Percentiles rank a stretch among this genome's conserved stretches.
Conservation (phyloP, 495 filamentous ascomycete genomes). For the Penicillium robsamsonii region DNA sequence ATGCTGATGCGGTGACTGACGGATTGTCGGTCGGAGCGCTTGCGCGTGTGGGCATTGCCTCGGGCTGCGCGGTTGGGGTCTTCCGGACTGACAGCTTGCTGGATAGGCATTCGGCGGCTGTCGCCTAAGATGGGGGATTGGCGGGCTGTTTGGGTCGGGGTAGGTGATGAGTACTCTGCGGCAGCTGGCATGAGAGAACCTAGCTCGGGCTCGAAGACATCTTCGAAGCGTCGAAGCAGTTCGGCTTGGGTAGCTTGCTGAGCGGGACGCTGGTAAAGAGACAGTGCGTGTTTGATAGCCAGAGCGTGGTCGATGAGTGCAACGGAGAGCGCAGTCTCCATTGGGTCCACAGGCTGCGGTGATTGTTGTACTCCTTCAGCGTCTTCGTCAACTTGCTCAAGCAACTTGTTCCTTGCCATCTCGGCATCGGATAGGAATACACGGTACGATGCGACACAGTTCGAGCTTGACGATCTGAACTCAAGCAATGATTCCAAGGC, state of each 20-base stretch:
- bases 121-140: constrained; percentile 27
- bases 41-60: constrained; percentile 31
- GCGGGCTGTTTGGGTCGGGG: constrained; percentile 23
- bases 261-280: constrained; percentile 59
- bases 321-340: constrained; percentile 81
- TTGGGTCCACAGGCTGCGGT: constrained; percentile 51
- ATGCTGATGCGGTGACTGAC: constrained; percentile 49
- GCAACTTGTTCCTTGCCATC: constrained; percentile 39
- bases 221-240: constrained; percentile 48
- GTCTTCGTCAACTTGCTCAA: constrained; percentile 49
- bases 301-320: constrained; percentile 88
- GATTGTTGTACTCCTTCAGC: constrained; percentile 48
- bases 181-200: constrained; percentile 29
- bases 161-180: constrained; percentile 25
- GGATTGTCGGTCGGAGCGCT: constrained; percentile 39
- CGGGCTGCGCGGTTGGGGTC: constrained; percentile 37
- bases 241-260: constrained; percentile 59
- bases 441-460: constrained; percentile 70
- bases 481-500: constrained; percentile 72
- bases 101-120: constrained; percentile 24
- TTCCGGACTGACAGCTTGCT: constrained; percentile 40
- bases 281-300: constrained; percentile 78
- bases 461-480: constrained; percentile 57
- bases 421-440: constrained; percentile 59
- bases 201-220: constrained; percentile 50